Evolutionary conservation across 345 rosid genomes (phyloP).

Genomic region (Erucastrum elatum): DNA sequence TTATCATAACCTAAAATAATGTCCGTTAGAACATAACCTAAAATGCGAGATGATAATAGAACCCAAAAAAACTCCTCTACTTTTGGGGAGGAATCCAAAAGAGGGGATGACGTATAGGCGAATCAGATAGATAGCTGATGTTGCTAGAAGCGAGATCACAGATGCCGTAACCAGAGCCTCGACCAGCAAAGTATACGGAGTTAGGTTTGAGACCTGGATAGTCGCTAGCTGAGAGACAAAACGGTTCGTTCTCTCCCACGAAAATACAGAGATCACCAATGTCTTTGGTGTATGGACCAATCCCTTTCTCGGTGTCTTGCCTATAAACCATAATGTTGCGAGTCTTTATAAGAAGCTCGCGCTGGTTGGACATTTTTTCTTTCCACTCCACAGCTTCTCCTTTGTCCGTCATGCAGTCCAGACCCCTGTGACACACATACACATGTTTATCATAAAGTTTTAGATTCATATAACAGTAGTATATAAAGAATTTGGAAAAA

Average conservation of each 20-base stretch:
- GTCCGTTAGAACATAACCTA: background rate
- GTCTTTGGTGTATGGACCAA: background rate
- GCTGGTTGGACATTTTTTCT: background rate
- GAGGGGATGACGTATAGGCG: constrained; percentile 1
- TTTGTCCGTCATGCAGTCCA: constrained; percentile 1
- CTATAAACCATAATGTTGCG: background rate
- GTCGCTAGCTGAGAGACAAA: background rate
- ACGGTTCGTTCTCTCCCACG: constrained; percentile 14
- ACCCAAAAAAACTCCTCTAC: background rate
- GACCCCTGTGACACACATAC: background rate
- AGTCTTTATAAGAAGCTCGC: background rate
- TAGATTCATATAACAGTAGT: no score
- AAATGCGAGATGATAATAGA: background rate
- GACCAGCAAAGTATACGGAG: constrained; percentile 23
- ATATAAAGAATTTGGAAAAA: no score
- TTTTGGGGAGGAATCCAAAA: constrained; percentile 7
- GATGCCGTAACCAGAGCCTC: background rate
- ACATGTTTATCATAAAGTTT: background rate
- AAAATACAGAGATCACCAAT: constrained; percentile 15
- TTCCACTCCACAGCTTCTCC: constrained; percentile 11
- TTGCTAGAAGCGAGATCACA: constrained; percentile 9
- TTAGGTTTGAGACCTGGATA: constrained; percentile 19
- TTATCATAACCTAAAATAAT: background rate
- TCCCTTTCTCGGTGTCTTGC: constrained; percentile 13
- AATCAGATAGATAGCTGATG: constrained; percentile 6